Percentiles rank a stretch among this genome's conserved stretches.
Evolutionary conservation across 2,329 filamentous ascomycete species (phyloP).

Genomic region (Neocucurbitaria cava): DNA sequence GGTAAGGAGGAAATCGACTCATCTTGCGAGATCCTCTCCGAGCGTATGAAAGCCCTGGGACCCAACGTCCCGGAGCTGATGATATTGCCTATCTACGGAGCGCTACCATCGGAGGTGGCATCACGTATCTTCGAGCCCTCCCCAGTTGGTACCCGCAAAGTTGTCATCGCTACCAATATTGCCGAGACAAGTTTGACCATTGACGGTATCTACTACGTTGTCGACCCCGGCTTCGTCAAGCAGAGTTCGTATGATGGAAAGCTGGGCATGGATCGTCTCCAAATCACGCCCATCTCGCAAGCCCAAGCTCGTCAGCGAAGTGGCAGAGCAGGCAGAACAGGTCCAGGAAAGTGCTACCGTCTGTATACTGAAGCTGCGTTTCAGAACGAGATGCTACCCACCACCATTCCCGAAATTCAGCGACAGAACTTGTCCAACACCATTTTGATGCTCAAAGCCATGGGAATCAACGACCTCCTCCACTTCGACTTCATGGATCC

Average conservation of each 20-base stretch:
- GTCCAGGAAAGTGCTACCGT: conserved; percentile 87
- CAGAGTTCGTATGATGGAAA: conserved; percentile 97
- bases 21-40: conserved; percentile 87
- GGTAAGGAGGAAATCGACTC: conserved; percentile 99
- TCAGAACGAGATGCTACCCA: conserved; percentile 96
- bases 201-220: conserved; percentile 95
- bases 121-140: conserved; percentile 94
- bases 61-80: conserved; percentile 89
- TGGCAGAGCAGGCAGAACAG: conserved; percentile 90
- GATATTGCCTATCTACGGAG: conserved; percentile 95
- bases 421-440: conserved; percentile 90
- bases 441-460: conserved; percentile 97
- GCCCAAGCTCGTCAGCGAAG: conserved; percentile 95
- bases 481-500: conserved; percentile 99
- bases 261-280: conserved; percentile 94
- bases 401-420: conserved; percentile 95
- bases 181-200: conserved; percentile 98
- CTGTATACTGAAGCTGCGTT: conserved; percentile 95
- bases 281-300: conserved; percentile 95
- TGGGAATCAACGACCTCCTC: conserved; percentile 97
- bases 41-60: conserved; percentile 95
- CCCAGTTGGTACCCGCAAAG: conserved; percentile 83
- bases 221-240: conserved; percentile 97
- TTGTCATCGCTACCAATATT: conserved; percentile 98
- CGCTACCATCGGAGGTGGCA: conserved; percentile 91